These are phyloP conservation scores for Backusella luteola DNA, from an alignment of 192 early-diverging fungal species.

Conservation along the genomic window DNA sequence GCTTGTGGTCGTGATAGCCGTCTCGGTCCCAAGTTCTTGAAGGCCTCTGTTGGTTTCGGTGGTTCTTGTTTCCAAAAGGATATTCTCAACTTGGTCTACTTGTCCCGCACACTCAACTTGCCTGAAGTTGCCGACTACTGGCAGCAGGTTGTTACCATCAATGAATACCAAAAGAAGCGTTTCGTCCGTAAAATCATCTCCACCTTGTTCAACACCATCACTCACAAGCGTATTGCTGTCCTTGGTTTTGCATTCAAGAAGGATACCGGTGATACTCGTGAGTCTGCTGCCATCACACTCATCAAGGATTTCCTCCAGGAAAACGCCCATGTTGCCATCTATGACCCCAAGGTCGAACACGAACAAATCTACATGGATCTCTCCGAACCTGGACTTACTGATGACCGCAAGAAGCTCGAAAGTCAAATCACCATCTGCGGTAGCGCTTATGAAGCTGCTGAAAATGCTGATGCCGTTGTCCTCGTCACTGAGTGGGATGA, in stretches of 20 bases:
- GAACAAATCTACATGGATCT: conserved; percentile 72
- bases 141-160: conserved; percentile 87
- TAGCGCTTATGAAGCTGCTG: conserved; percentile 68
- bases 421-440: conserved; percentile 62
- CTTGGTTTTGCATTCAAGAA: conserved; percentile 96
- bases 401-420: conserved; percentile 52
- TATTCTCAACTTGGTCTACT: conserved; percentile 87
- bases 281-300: conserved; percentile 87
- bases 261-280: conserved; percentile 91
- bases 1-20: conserved; percentile 85
- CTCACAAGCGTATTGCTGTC: conserved; percentile 75
- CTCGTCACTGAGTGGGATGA: conserved; percentile 91
- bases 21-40: conserved; percentile 88
- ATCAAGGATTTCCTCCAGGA: conserved; percentile 78
- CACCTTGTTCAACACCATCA: conserved; percentile 75
- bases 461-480: conserved; percentile 74
- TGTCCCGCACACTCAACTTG: conserved; percentile 78
- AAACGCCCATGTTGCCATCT: conserved; percentile 73
- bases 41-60: conserved; percentile 91
- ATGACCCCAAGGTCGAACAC: conserved; percentile 85
- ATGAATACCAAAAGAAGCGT: conserved; percentile 88
- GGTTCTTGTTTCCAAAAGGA: conserved; percentile 97
- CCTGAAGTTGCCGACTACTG: conserved; percentile 94
- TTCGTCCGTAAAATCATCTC: conserved; percentile 75
- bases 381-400: conserved; percentile 52